phyloP scores from a whole-genome alignment of 305 asterid species.

The Solanum chacoense region DNA sequence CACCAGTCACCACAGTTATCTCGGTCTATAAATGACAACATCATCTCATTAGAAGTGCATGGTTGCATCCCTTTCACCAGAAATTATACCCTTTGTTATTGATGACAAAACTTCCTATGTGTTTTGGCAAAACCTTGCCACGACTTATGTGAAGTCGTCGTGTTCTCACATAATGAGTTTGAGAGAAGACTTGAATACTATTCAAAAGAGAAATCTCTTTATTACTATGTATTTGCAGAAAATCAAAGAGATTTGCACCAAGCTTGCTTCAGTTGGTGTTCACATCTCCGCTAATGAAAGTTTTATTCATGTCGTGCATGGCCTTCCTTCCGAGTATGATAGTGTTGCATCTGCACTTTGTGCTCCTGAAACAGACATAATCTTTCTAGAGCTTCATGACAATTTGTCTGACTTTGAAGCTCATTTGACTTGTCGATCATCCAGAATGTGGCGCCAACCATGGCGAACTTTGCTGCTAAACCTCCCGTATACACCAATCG shows the following conservation, averaged over 20 bases:
- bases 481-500: background rate
- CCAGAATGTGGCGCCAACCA: background rate
- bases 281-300: background rate
- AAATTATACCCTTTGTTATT: background rate
- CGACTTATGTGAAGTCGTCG: background rate
- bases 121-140: background rate
- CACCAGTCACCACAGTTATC: background rate
- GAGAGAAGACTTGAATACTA: background rate
- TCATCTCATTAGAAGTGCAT: background rate
- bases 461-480: background rate
- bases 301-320: background rate
- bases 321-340: background rate
- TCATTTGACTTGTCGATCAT: background rate
- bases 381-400: background rate
- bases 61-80: background rate
- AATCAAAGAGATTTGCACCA: background rate
- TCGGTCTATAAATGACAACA: background rate
- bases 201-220: background rate
- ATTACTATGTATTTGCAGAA: background rate
- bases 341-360: background rate
- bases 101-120: background rate
- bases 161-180: too few species aligned
- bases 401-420: background rate
- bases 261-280: background rate
- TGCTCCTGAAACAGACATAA: background rate